Base-by-base conservation (phyloP, 305 asterid genomes). In the Fraxinus ornus region DNA sequence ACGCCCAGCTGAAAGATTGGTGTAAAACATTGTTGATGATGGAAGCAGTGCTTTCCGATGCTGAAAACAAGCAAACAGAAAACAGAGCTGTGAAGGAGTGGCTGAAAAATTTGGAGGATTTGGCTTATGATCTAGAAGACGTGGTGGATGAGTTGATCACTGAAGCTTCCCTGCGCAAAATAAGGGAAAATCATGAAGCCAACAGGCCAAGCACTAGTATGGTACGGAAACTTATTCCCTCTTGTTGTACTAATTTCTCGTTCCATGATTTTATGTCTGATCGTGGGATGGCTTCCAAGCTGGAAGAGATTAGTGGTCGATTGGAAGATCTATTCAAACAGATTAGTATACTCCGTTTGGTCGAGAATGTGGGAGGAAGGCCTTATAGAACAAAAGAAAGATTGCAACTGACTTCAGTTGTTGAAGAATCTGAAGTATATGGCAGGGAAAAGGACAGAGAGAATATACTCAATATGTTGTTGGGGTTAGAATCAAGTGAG, bases 71-170 rank as follows among this genome's bases (percentile, higher is more conserved):
- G 83, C 86, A 86, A 52, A 83, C 80, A 21, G 72, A 84, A 6
- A 70, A 80, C 8, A 13, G 12, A 66, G 55, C 81, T 24, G 80
- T 75, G 37, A 83, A 80, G 36, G 2, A 41, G 24, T 86, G 86
- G 88, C 85, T 86, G 81, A 83, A 83, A 22, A 80, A 55, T 64
- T 77, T 86, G 35, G 77, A 81, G 79, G 79, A 78, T 12, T 13
- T 86, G 84, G 88, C 85, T 77, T 86, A 86, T 76, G 88, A 86
- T 77, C 71, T 83, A 78, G 88, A 86, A 64, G 86, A 86, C 55
- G 7, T 52, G 5, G 62, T 52, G n/a, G 62, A 52, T 52, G 62
- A 52, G 60, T 17, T 49, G 19, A 49, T 13, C 21, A 49, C 60
- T 3, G 60, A 49, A 49, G 60, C 60, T 17, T 49, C 21, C 7